Percentiles rank a stretch among this genome's conserved stretches.
These are phyloP conservation scores for Salvia rosmarinus DNA, from an alignment of 257 asterid genomes.

Conservation along the genomic window DNA sequence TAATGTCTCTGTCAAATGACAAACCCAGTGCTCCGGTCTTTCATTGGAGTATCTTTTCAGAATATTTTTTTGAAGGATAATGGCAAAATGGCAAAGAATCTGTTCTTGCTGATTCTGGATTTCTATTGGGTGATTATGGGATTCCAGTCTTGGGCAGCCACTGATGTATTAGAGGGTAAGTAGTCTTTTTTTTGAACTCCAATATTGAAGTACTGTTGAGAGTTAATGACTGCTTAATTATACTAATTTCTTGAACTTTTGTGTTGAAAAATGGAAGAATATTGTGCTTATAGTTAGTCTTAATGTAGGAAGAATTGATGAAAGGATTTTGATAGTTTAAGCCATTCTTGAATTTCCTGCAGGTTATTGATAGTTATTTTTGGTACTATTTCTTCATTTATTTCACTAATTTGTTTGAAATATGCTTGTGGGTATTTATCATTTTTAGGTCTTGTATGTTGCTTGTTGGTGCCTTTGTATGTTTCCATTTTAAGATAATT, in stretches of 20 bases:
- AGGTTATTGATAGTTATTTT: not conserved
- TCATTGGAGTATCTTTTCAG: slow-evolving; percentile 25
- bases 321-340: not conserved
- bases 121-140: slow-evolving; percentile 41
- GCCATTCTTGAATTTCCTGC: slow-evolving; percentile 3
- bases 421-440: too few species aligned
- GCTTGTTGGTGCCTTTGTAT: too few species aligned
- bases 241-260: slow-evolving; percentile 12
- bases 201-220: slow-evolving; percentile 5
- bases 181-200: slow-evolving; percentile 2
- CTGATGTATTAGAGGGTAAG: slow-evolving; percentile 66
- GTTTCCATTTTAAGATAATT: too few species aligned
- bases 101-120: slow-evolving; percentile 39
- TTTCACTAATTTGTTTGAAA: too few species aligned
- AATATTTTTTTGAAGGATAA: slow-evolving; percentile 10
- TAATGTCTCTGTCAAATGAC: too few species aligned
- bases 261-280: not conserved
- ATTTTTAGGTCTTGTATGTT: too few species aligned
- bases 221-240: not conserved
- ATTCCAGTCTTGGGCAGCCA: slow-evolving; percentile 48
- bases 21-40: too few species aligned
- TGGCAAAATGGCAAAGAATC: slow-evolving; percentile 47
- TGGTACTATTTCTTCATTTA: too few species aligned
- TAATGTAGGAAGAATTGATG: not conserved
- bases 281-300: slow-evolving; percentile 1